A percentile compares a stretch with the other conserved stretches of the same genome.
phyloP scores from a whole-genome alignment of 2,329 filamentous ascomycete species.

The Colletotrichum eremochloae region DNA sequence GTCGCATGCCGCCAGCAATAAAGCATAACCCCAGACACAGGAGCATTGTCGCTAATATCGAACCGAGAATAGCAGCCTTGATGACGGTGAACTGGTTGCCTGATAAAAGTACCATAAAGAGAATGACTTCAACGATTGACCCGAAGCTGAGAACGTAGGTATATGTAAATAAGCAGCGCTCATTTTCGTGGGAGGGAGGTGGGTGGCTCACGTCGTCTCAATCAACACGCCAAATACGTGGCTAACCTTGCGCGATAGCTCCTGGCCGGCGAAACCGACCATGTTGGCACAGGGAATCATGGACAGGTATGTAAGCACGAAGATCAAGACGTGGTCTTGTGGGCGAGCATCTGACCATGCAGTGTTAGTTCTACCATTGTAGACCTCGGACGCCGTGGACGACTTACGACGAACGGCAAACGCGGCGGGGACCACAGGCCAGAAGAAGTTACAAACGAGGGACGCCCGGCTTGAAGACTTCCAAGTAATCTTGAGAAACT shows the following conservation, averaged over 20 bases:
- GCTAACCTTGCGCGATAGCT: constrained; percentile 75
- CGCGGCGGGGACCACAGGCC: constrained; percentile 80
- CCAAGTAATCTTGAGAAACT: constrained; percentile 75
- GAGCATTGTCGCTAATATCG: constrained; percentile 84
- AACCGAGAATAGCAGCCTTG: constrained; percentile 85
- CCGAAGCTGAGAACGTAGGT: constrained; percentile 62
- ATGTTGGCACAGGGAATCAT: constrained; percentile 84
- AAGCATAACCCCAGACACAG: constrained; percentile 86
- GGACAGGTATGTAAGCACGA: constrained; percentile 79
- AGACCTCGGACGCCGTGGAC: too few species aligned
- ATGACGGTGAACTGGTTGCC: constrained; percentile 75
- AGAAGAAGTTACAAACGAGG: constrained; percentile 76
- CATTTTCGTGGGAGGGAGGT: constrained; percentile 35
- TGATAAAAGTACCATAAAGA: constrained; percentile 82
- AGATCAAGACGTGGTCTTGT: constrained; percentile 73
- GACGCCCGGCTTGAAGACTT: constrained; percentile 74
- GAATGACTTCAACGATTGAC: constrained; percentile 83
- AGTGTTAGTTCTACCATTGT: constrained; percentile 6
- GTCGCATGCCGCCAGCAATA: constrained; percentile 78
- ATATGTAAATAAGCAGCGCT: constrained; percentile 34
- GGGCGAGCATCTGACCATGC: constrained; percentile 15
- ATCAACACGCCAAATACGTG: constrained; percentile 76
- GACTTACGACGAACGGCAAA: constrained; percentile 68
- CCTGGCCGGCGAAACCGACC: constrained; percentile 78
- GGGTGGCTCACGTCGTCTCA: constrained; percentile 64